Percentiles rank a stretch among this genome's conserved stretches.
These are phyloP conservation scores for Citeromyces siamensis DNA, from an alignment of 1,139 yeast species.

Conservation along the genomic window DNA sequence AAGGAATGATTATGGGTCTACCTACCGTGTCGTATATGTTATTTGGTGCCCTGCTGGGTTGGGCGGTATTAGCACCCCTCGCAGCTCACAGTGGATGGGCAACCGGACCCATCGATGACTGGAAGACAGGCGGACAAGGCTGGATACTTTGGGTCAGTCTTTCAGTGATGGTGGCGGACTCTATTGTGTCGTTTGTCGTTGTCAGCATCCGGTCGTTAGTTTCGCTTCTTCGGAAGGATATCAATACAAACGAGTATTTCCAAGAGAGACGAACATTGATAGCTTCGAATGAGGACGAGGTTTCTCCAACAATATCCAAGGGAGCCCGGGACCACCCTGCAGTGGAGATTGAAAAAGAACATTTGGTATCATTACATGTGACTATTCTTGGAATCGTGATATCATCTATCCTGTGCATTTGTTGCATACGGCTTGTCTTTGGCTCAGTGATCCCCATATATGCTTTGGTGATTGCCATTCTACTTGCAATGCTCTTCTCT, in stretches of 20 bases:
- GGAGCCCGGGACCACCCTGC: not conserved
- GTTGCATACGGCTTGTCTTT: slow-evolving; percentile 54
- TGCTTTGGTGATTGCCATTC: slow-evolving; percentile 53
- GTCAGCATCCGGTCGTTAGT: slow-evolving; percentile 37
- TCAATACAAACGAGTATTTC: slow-evolving; percentile 1
- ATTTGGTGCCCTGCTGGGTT: slow-evolving; percentile 79
- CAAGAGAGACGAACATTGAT: slow-evolving; percentile 9
- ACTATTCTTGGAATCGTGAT: slow-evolving; percentile 49
- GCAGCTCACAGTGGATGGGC: slow-evolving; percentile 72
- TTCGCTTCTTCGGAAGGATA: slow-evolving; percentile 11
- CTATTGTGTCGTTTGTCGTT: slow-evolving; percentile 67
- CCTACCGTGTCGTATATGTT: slow-evolving; percentile 89
- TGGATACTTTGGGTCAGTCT: slow-evolving; percentile 95
- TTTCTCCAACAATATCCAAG: not conserved
- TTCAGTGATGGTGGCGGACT: slow-evolving; percentile 90
- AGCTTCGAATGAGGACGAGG: slow-evolving; percentile 6
- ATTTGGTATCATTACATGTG: slow-evolving; percentile 36
- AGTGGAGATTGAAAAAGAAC: slow-evolving; percentile 23
- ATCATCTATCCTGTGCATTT: slow-evolving; percentile 57
- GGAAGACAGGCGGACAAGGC: slow-evolving; percentile 92
- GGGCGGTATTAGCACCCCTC: slow-evolving; percentile 83
- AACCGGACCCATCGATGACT: slow-evolving; percentile 79
- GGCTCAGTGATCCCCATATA: slow-evolving; percentile 62
- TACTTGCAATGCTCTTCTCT: slow-evolving; percentile 68
- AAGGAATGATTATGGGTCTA: slow-evolving; percentile 94